Base-by-base conservation (phyloP, 352 stramenopile genomes). In the Hyaloperonospora arabidopsidis region DNA sequence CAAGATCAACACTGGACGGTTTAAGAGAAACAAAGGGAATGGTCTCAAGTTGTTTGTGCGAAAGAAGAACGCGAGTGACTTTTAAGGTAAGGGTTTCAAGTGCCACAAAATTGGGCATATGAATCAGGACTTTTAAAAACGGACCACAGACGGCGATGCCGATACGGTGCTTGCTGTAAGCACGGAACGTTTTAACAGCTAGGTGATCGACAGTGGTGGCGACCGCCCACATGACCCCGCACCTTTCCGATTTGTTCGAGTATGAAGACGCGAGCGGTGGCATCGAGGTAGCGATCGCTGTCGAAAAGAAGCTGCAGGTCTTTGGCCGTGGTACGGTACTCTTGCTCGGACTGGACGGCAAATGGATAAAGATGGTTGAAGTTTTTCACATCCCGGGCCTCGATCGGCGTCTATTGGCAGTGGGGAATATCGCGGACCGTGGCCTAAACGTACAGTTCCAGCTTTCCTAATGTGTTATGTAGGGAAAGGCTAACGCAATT, bases 281-380 rank as follows among this genome's bases (percentile, higher is more conserved):
- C 2, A 18, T 61, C 39, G 45, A 59, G 18, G 50, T 63, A 23
- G 55, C 48, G 1, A 63, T 67, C 32, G 59, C 54, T 10, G 52
- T 63, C 25, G 43, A 32, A 15, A 51, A 49, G 35, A 62, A 52
- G 17, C 3, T 61, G 5, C 5, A 15, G 0, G 59, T 57, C 25
- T 10, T 10, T 10, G 25, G 25, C 4, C 4, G 4, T 8, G 54
- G 54, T n/a, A 51, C 22, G 15, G 50, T 55, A 2, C 5, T 17
- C 1, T 23, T 61, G 11, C 13, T 15, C 7, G 52, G 43, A 11
- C 6, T 58, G 1, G 29, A 52, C 10, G 44, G 35, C 8, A 46
- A 17, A 12, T 34, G 52, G 2, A 52, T 58, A 17, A 38, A 40
- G 29, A 58, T 58, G 43, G n/a, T 40, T 7, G 34, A 58, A 6